Evolutionary conservation across 768 basidiomycete genomes (phyloP).

Genomic region (Termitomyces eurrhizus): DNA sequence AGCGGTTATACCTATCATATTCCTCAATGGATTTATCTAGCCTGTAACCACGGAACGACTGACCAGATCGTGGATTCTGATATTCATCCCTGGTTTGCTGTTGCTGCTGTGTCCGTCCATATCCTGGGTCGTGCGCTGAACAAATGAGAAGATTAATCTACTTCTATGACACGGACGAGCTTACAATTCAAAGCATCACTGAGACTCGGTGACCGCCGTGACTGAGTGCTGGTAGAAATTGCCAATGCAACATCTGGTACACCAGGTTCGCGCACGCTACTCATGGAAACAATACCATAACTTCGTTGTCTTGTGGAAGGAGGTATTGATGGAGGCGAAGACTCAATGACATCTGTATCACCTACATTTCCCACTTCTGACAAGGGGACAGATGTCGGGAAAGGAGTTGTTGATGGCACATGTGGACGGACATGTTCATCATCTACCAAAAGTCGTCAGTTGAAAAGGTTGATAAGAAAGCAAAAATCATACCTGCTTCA

Average conservation of each 20-base stretch:
- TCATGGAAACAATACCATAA: slow-evolving; percentile 26
- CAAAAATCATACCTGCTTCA: slow-evolving; percentile 30
- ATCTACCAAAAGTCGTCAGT: slow-evolving; percentile 13
- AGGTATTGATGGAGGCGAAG: slow-evolving; percentile 22
- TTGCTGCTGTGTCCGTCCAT: slow-evolving; percentile 27
- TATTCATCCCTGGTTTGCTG: slow-evolving; percentile 35
- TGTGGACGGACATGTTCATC: slow-evolving; percentile 13
- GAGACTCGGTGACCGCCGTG: slow-evolving; percentile 73
- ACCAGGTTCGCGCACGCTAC: slow-evolving; percentile 13
- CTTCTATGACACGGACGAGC: slow-evolving; percentile 3
- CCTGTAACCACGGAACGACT: slow-evolving; percentile 13
- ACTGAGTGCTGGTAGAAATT: slow-evolving; percentile 47
- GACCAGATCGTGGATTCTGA: slow-evolving; percentile 29
- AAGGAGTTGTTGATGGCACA: slow-evolving; percentile 17
- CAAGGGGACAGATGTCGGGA: slow-evolving; percentile 15
- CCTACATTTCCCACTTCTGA: slow-evolving; percentile 19
- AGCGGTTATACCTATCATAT: slow-evolving; percentile 12
- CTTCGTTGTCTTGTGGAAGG: slow-evolving; percentile 20
- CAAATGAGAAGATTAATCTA: slow-evolving; percentile 2
- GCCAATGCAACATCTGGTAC: slow-evolving; percentile 22
- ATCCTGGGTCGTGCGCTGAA: slow-evolving; percentile 29
- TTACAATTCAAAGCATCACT: slow-evolving; percentile 56
- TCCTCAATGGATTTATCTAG: neutral
- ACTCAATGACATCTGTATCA: slow-evolving; percentile 30
- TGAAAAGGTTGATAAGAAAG: neutral